These are phyloP conservation scores for Wickerhamiella parazyma DNA, from an alignment of 805 yeast species.

Conservation along the genomic window DNA sequence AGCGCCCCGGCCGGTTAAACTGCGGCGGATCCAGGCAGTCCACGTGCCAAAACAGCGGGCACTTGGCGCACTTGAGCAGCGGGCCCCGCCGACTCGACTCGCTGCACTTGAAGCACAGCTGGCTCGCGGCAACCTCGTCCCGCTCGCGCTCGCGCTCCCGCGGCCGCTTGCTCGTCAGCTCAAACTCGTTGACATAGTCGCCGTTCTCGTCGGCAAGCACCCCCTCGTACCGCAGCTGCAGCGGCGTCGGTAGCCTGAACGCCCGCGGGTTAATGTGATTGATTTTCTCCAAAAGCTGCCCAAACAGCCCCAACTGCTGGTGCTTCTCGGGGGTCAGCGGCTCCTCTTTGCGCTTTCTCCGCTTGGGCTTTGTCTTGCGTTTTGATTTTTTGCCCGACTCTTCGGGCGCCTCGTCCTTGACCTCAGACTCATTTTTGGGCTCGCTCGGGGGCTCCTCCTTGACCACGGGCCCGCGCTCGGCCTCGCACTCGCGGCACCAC, in stretches of 20 bases:
- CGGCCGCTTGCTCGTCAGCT: constrained; percentile 10
- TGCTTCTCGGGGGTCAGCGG: not conserved
- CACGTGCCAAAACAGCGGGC: constrained; percentile 73
- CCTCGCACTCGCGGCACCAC: constrained; percentile 69
- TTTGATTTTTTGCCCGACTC: not conserved
- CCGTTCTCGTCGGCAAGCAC: constrained; percentile 56
- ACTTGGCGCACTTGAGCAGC: constrained; percentile 68
- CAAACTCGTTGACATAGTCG: constrained; percentile 47
- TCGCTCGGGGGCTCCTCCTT: not conserved
- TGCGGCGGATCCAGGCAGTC: constrained; percentile 76
- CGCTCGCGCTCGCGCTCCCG: constrained; percentile 14
- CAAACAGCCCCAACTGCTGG: constrained; percentile 30
- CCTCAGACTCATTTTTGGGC: not conserved
- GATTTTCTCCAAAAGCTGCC: constrained; percentile 44
- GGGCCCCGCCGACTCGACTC: constrained; percentile 48
- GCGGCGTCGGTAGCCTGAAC: constrained; percentile 49
- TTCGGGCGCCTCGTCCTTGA: not conserved
- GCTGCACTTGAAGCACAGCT: constrained; percentile 65
- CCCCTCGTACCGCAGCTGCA: constrained; percentile 61
- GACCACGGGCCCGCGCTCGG: constrained; percentile 22
- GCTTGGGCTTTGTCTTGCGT: not conserved
- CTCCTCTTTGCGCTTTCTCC: constrained; percentile 3
- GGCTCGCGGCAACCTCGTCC: constrained; percentile 54
- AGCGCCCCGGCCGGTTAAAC: constrained; percentile 56
- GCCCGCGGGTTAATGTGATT: constrained; percentile 52